Conservation (phyloP, 2,329 filamentous ascomycete genomes). For the Keithomyces neogunnii region DNA sequence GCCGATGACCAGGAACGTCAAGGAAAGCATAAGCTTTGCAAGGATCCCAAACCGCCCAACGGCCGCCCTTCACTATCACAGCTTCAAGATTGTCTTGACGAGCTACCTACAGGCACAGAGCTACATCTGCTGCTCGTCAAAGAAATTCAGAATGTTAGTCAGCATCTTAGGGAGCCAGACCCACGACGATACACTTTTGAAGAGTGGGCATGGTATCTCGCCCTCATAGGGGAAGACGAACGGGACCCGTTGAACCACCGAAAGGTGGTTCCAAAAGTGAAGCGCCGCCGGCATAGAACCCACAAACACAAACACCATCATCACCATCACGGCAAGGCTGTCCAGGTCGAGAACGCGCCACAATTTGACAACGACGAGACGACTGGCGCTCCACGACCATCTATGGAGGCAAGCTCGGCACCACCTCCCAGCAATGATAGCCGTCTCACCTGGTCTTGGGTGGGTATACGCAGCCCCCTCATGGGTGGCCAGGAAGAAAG, state of each 20-base stretch:
- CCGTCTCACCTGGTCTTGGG: constrained; percentile 58
- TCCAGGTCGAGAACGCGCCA: neutral
- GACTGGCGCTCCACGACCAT: neutral
- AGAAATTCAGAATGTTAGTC: constrained; percentile 58
- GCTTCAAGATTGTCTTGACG: constrained; percentile 25
- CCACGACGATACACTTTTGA: constrained; percentile 67
- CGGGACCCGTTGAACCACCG: constrained; percentile 40
- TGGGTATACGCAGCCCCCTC: constrained; percentile 59
- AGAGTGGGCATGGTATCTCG: constrained; percentile 80
- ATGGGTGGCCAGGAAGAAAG: constrained; percentile 61
- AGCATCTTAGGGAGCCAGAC: constrained; percentile 48
- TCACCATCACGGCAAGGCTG: neutral
- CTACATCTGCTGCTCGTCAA: constrained; percentile 60
- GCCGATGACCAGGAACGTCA: constrained; percentile 1
- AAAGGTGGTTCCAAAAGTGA: constrained; percentile 23
- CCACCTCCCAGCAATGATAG: constrained; percentile 19
- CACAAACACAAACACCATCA: neutral
- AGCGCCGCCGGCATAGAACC: constrained; percentile 9
- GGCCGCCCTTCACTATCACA: constrained; percentile 25
- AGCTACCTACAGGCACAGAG: constrained; percentile 35
- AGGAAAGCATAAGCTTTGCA: constrained; percentile 6
- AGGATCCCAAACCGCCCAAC: neutral
- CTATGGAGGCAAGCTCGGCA: neutral
- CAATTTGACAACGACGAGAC: neutral
- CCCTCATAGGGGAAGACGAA: constrained; percentile 64